phyloP scores from a whole-genome alignment of 1,284 basidiomycete species.

The Ceratobasidium theobromae region DNA sequence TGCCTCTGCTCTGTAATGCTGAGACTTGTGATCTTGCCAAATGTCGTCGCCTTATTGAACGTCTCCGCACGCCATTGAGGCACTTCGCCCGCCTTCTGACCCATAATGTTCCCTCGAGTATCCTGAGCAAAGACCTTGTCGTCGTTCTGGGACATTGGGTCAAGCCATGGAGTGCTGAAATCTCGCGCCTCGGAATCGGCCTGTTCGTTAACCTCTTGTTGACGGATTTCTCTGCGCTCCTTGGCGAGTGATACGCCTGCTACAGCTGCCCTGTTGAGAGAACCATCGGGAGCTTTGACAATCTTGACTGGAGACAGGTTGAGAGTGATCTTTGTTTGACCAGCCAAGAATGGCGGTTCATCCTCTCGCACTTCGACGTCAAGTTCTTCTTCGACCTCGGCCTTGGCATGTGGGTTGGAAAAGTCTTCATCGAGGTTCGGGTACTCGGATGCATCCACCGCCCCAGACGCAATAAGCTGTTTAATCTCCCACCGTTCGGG shows the following conservation, averaged over 20 bases:
- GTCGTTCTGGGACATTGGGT: constrained; percentile 90
- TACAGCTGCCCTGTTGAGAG: constrained; percentile 92
- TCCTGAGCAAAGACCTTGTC: constrained; percentile 95
- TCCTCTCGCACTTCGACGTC: constrained; percentile 98
- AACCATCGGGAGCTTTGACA: constrained; percentile 92
- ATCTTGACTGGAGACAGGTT: constrained; percentile 98
- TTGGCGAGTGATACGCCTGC: constrained; percentile 92
- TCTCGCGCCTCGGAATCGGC: constrained; percentile 93
- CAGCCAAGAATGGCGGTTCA: constrained; percentile 94
- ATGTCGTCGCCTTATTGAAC: constrained; percentile 97
- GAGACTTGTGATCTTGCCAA: constrained; percentile 86
- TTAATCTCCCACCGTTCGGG: constrained; percentile 99
- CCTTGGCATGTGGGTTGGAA: constrained; percentile 70
- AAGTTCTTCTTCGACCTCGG: constrained; percentile 91
- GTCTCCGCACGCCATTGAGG: constrained; percentile 92
- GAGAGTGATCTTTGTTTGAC: constrained; percentile 92
- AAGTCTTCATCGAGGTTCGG: constrained; percentile 95
- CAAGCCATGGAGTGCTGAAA: constrained; percentile 94
- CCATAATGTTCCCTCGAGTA: constrained; percentile 76
- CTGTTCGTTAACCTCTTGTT: constrained; percentile 92
- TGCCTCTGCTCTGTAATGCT: constrained; percentile 94
- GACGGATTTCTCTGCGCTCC: constrained; percentile 90
- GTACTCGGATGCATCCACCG: constrained; percentile 90
- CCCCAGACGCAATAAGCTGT: constrained; percentile 95
- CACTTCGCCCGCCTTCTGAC: constrained; percentile 78